A percentile compares a stretch with the other conserved stretches of the same genome.
phyloP scores from a whole-genome alignment of 208 protist genomes.

The Zelonia costaricensis region DNA sequence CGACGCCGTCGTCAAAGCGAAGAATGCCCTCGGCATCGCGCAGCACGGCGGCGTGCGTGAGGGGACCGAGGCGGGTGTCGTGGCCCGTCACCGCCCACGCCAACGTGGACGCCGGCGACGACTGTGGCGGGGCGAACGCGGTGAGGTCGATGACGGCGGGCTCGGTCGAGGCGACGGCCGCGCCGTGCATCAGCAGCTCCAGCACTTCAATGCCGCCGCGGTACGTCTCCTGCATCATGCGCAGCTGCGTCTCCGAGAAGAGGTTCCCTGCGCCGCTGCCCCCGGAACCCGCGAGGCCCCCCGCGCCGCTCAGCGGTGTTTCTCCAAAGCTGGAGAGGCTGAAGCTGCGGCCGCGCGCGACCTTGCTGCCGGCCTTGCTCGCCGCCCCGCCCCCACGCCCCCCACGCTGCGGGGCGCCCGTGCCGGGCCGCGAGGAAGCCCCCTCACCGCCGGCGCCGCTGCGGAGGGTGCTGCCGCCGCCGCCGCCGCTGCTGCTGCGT shows the following conservation, averaged over 20 bases:
- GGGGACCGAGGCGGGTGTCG: constrained; percentile 5
- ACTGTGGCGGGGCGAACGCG: not conserved
- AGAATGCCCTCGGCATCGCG: not conserved
- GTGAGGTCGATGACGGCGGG: not conserved
- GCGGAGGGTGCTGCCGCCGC: not conserved
- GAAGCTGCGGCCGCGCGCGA: not conserved
- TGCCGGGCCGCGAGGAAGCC: not conserved
- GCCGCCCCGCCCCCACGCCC: not conserved
- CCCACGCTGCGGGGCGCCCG: not conserved
- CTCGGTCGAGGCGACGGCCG: constrained; percentile 16
- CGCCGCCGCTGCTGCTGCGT: not conserved
- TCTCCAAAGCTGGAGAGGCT: not conserved
- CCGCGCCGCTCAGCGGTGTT: not conserved
- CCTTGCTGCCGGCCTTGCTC: not conserved
- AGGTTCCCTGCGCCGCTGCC: not conserved
- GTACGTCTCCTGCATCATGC: constrained; percentile 13
- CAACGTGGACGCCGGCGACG: not conserved
- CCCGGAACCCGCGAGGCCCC: not conserved
- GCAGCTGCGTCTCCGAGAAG: constrained; percentile 1
- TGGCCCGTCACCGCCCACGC: too few species aligned
- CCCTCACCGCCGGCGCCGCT: not conserved
- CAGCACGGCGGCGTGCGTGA: constrained; percentile 11
- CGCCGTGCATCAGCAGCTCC: constrained; percentile 28
- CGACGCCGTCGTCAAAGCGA: constrained; percentile 1
- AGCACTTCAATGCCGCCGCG: constrained; percentile 24